Evolutionary conservation across 495 filamentous ascomycete species (phyloP).

Genomic region (Friedmanniomyces endolithicus): DNA sequence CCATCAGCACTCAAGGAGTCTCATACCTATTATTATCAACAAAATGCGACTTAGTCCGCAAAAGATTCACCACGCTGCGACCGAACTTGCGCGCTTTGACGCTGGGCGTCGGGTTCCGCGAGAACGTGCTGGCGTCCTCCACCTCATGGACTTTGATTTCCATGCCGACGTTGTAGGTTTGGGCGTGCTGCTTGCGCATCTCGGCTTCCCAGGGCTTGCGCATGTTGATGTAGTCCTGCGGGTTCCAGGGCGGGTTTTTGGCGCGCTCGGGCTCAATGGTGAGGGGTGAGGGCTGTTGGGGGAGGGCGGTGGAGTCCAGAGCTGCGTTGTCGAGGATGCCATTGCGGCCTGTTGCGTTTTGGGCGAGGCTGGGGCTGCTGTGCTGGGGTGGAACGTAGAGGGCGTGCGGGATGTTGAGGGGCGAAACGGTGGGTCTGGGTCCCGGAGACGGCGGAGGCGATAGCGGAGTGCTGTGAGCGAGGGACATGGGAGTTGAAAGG

Average conservation of each 20-base stretch:
- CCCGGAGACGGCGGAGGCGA: slow-evolving; percentile 4
- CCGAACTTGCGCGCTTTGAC: slow-evolving; percentile 21
- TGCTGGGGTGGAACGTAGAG: background rate
- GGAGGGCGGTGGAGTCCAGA: background rate
- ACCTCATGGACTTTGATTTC: slow-evolving; percentile 17
- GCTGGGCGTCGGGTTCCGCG: slow-evolving; percentile 15
- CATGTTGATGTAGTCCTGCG: slow-evolving; percentile 17
- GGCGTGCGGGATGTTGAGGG: slow-evolving; percentile 5
- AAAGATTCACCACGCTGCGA: slow-evolving; percentile 17
- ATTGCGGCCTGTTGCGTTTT: background rate
- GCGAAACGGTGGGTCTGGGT: background rate
- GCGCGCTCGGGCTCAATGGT: background rate
- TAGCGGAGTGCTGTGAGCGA: background rate
- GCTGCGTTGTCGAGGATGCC: background rate
- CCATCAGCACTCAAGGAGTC: background rate
- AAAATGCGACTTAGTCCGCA: slow-evolving; percentile 16
- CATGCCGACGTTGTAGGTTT: slow-evolving; percentile 4
- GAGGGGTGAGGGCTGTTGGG: background rate
- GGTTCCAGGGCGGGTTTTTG: slow-evolving; percentile 8
- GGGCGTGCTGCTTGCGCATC: slow-evolving; percentile 9
- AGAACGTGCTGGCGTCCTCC: slow-evolving; percentile 6
- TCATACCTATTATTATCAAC: slow-evolving; percentile 10
- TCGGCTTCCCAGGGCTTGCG: slow-evolving; percentile 18
- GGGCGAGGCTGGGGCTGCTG: background rate
- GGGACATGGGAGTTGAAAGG: background rate